Conservation (phyloP, 176 grass and related monocot species). For the Cenchrus americanus region DNA sequence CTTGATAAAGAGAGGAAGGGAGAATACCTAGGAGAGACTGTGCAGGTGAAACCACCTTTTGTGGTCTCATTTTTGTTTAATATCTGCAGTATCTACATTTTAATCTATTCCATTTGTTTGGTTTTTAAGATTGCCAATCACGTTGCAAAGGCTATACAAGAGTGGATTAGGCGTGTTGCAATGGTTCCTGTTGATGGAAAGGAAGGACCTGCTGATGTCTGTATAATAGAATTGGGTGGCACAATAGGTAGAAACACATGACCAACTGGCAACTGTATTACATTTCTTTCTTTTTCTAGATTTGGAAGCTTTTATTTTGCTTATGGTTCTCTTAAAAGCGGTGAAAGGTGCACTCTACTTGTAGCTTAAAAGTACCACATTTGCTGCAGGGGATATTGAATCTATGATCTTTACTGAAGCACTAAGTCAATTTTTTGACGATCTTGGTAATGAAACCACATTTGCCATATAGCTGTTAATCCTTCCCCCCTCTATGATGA, state of each 20-base stretch:
- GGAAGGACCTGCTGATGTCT: slow-evolving; percentile 71
- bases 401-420: slow-evolving; percentile 87
- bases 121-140: slow-evolving; percentile 58
- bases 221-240: slow-evolving; percentile 70
- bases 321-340: no score
- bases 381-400: slow-evolving; percentile 72
- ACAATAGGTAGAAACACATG: slow-evolving; percentile 53
- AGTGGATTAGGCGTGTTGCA: slow-evolving; percentile 68
- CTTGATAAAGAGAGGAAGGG: slow-evolving; percentile 73
- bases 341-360: no score
- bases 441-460: slow-evolving; percentile 52
- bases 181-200: slow-evolving; percentile 70
- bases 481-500: no score
- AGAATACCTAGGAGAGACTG: slow-evolving; percentile 71
- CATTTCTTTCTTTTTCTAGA: slow-evolving; percentile 24
- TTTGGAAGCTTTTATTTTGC: neutral
- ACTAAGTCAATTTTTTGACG: slow-evolving; percentile 74
- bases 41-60: slow-evolving; percentile 48
- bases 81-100: no score
- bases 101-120: neutral
- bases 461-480: no score
- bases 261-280: neutral
- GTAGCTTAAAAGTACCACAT: neutral
- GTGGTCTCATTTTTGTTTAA: neutral
- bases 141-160: slow-evolving; percentile 79